phyloP scores from a whole-genome alignment of 2,329 filamentous ascomycete genomes.

The Colletotrichum costaricense region DNA sequence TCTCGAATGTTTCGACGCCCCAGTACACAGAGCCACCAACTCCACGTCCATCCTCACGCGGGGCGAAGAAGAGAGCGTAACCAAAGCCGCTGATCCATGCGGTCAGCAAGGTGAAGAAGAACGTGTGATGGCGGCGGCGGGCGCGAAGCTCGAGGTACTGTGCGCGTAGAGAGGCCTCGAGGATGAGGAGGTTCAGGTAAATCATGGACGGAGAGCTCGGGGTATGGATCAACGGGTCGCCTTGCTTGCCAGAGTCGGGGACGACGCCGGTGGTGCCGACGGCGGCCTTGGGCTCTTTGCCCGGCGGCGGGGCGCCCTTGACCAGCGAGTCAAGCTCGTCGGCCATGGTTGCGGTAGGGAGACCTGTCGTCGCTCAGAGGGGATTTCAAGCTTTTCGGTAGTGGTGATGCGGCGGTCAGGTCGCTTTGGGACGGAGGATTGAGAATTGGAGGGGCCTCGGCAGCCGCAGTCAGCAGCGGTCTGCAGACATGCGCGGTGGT shows the following conservation, averaged over 20 bases:
- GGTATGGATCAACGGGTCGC: slow-evolving; percentile 81
- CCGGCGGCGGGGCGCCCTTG: slow-evolving; percentile 83
- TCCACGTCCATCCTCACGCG: slow-evolving; percentile 92
- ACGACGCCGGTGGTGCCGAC: slow-evolving; percentile 55
- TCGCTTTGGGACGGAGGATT: slow-evolving; percentile 10
- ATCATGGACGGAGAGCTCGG: slow-evolving; percentile 96
- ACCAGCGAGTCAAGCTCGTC: slow-evolving; percentile 87
- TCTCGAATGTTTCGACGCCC: slow-evolving; percentile 91
- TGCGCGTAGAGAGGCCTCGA: slow-evolving; percentile 91
- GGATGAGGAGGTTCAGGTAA: slow-evolving; percentile 96
- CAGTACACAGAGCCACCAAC: slow-evolving; percentile 96
- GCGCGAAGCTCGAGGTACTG: slow-evolving; percentile 93
- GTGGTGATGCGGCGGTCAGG: slow-evolving; percentile 16
- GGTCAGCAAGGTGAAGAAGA: slow-evolving; percentile 84
- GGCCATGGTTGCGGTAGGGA: slow-evolving; percentile 59
- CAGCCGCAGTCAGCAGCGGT: slow-evolving; percentile 24
- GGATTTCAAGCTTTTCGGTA: background rate
- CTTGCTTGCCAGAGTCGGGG: slow-evolving; percentile 57
- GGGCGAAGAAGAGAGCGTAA: slow-evolving; percentile 93
- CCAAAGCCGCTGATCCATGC: slow-evolving; percentile 87
- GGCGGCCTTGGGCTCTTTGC: slow-evolving; percentile 54
- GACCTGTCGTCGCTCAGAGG: background rate
- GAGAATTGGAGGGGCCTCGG: slow-evolving; percentile 27
- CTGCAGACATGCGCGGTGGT: slow-evolving; percentile 28
- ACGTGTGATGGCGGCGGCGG: slow-evolving; percentile 89